Evolutionary conservation across 2,329 filamentous ascomycete genomes (phyloP).

Genomic region (Fusarium udum): DNA sequence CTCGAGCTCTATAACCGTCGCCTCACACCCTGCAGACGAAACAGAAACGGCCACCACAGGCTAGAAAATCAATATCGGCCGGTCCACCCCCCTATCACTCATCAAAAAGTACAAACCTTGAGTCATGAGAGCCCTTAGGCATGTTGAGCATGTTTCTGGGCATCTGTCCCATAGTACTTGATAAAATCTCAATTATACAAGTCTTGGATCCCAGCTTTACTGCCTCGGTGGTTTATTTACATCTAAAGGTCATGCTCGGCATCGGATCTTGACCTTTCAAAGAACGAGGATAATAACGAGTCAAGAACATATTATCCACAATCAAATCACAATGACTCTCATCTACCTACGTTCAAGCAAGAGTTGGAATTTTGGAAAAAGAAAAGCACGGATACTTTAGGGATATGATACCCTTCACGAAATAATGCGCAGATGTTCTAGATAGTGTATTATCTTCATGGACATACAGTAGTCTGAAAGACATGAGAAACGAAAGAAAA

Average conservation of each 20-base stretch:
- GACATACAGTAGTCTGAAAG: background rate
- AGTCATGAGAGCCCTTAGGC: background rate
- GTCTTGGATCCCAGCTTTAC: background rate
- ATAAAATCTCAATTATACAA: background rate
- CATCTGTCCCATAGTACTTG: background rate
- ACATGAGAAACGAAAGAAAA: background rate
- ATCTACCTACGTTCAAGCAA: background rate
- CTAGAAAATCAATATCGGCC: background rate
- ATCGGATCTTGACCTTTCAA: background rate
- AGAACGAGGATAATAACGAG: rapidly evolving
- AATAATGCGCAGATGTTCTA: slow-evolving; percentile 6
- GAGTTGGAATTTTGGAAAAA: background rate
- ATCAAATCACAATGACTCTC: background rate
- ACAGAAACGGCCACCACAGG: background rate
- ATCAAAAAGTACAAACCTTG: background rate
- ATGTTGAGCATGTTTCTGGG: background rate
- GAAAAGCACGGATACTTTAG: background rate
- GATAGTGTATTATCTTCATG: slow-evolving; percentile 6
- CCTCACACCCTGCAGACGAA: background rate
- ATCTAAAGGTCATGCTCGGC: background rate
- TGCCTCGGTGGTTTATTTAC: background rate
- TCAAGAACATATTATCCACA: background rate
- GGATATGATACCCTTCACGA: slow-evolving; percentile 21
- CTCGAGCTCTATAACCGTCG: background rate
- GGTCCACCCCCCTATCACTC: background rate